Conservation (phyloP, 2,329 filamentous ascomycete species). For the Fusarium avenaceum region DNA sequence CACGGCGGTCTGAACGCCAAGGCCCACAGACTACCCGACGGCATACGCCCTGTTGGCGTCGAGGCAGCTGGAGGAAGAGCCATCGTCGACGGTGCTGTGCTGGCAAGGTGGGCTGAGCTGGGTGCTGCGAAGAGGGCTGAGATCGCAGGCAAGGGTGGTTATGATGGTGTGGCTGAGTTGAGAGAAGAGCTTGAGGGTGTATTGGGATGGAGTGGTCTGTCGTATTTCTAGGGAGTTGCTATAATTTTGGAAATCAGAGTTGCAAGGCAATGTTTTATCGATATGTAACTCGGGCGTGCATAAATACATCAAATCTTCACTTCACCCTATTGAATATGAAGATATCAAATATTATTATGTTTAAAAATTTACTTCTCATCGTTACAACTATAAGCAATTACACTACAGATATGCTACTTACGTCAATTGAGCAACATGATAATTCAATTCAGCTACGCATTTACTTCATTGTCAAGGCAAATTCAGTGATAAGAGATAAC, state of each 20-base stretch:
- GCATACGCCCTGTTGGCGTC: constrained; percentile 62
- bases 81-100: constrained; percentile 82
- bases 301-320: neutral
- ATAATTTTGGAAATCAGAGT: neutral
- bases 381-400: too few species aligned
- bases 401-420: too few species aligned
- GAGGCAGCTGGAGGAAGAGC: constrained; percentile 72
- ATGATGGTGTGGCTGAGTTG: constrained; percentile 73
- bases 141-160: constrained; percentile 80
- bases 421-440: too few species aligned
- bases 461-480: neutral
- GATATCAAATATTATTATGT: neutral
- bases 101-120: constrained; percentile 82
- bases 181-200: constrained; percentile 76
- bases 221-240: constrained; percentile 60
- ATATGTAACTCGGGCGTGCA: constrained; percentile 1
- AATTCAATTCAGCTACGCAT: too few species aligned
- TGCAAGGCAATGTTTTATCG: neutral
- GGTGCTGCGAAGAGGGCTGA: constrained; percentile 78
- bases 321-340: too few species aligned
- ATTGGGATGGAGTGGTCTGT: constrained; percentile 73
- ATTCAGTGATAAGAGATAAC: neutral
- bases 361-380: neutral
- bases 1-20: constrained; percentile 86
- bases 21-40: constrained; percentile 74